phyloP scores from a whole-genome alignment of 805 yeast species.

The Zygosaccharomyces lentus region DNA sequence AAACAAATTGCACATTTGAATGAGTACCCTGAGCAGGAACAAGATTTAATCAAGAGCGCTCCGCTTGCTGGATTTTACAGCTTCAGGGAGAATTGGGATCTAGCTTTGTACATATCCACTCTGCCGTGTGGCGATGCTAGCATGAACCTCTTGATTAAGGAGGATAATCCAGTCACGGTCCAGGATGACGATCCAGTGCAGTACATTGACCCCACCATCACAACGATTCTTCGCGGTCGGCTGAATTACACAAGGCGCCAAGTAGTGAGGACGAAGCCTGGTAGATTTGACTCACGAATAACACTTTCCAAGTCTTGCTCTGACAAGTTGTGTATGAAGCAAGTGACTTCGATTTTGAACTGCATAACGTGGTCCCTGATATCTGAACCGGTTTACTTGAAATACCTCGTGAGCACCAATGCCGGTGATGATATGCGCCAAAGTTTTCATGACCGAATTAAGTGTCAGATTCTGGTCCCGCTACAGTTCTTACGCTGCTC shows the following conservation, averaged over 20 bases:
- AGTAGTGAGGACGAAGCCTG: constrained; percentile 86
- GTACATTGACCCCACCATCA: constrained; percentile 27
- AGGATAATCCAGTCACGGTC: constrained; percentile 17
- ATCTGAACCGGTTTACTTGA: constrained; percentile 32
- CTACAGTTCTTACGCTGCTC: constrained; percentile 15
- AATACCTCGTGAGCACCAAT: constrained; percentile 48
- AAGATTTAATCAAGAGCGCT: constrained; percentile 10
- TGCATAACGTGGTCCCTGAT: constrained; percentile 41
- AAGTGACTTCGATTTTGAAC: constrained; percentile 51
- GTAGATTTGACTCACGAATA: constrained; percentile 69
- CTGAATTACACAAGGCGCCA: constrained; percentile 54
- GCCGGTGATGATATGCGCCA: constrained; percentile 8
- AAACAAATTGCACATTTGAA: constrained; percentile 38
- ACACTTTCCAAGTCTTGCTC: constrained; percentile 83
- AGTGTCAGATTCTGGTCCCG: not conserved
- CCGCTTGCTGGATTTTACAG: constrained; percentile 20
- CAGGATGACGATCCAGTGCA: constrained; percentile 25
- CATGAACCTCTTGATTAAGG: constrained; percentile 40
- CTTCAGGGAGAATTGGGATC: constrained; percentile 37
- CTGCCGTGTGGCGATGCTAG: constrained; percentile 92
- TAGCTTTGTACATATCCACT: constrained; percentile 66
- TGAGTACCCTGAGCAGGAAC: not conserved
- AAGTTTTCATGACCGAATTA: constrained; percentile 16
- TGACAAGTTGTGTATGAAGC: constrained; percentile 71
- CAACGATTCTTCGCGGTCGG: constrained; percentile 54